Evolutionary conservation across 1,139 yeast species (phyloP), one percentile per base, ranked within the genome.

Genomic region (Kodamaea ohmeri): DNA sequence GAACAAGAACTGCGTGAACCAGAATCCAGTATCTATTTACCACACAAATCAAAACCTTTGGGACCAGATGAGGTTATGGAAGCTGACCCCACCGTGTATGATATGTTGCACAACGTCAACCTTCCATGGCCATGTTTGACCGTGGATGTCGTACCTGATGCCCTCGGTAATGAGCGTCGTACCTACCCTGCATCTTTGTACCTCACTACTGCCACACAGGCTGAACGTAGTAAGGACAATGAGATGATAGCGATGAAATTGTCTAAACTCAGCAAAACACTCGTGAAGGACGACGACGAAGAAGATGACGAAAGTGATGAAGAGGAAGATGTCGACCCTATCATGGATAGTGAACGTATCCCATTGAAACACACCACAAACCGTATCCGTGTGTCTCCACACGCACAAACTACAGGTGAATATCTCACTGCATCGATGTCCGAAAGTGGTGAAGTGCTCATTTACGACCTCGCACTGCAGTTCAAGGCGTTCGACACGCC

Each of bases 51-150:
- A 21, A 81, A 79, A 52, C 96, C 96, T 4, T 71, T 92, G 48
- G 97, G 96, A 1, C 95, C 96, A 2, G 95, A 89, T 65, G 98
- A 92, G 66, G 95, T 85, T 7, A 73, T 92, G 58, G 97, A 92
- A 64, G 96, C 98, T 1, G 98, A 92, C 64, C 96, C 96, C 39
- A 72, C 92, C 12, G 96, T 92, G 4, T 92, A 94, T 59, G 96
- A 92, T 55, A 90, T 92, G 97, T 71, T 92, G 43, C 99, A 92
- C 63, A 87, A 87, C 54, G 87, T 92, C 45, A 87, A 86, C 58
- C 70, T 92, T 60, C 95, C 96, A 53, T 92, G 98, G 97, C 97
- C 99, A 15, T 89, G 97, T 64, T 69, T 92, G 55, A 87, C 97
- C 2, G 72, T 94, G 46, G 98, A 92, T 56, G 67, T 92, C 27